Conservation (phyloP, 2,329 filamentous ascomycete genomes). For the Teratosphaeria nubilosa region DNA sequence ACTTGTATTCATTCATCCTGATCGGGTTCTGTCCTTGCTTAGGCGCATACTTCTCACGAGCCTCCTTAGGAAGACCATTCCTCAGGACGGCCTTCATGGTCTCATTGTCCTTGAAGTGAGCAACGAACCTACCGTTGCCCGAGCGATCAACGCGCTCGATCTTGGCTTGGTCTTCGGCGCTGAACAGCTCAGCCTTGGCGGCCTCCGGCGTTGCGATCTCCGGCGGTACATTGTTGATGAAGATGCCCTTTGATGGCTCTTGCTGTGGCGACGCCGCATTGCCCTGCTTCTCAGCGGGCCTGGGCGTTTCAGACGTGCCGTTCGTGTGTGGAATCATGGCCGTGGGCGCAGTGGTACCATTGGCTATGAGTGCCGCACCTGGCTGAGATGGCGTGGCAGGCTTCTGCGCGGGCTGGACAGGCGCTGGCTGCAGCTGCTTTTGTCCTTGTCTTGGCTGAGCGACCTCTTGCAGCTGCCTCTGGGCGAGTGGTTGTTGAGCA, state of each 20-base stretch:
- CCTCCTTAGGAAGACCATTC: slow-evolving; percentile 59
- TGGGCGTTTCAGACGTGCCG: slow-evolving; percentile 32
- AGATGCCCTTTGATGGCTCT: slow-evolving; percentile 62
- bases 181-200: slow-evolving; percentile 57
- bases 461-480: slow-evolving; percentile 20
- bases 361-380: slow-evolving; percentile 14
- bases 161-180: slow-evolving; percentile 72
- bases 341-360: slow-evolving; percentile 18
- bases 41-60: slow-evolving; percentile 42
- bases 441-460: slow-evolving; percentile 14
- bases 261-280: slow-evolving; percentile 25
- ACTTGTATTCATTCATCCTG: slow-evolving; percentile 48
- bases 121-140: slow-evolving; percentile 73
- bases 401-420: slow-evolving; percentile 32
- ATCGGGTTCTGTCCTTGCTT: slow-evolving; percentile 1
- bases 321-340: slow-evolving; percentile 37
- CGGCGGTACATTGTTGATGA: slow-evolving; percentile 69
- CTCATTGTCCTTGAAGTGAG: slow-evolving; percentile 68
- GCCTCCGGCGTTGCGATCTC: slow-evolving; percentile 41
- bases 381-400: slow-evolving; percentile 8
- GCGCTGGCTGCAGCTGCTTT: slow-evolving; percentile 31
- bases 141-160: slow-evolving; percentile 60
- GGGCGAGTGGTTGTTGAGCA: slow-evolving; percentile 16
- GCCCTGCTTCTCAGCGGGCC: slow-evolving; percentile 24
- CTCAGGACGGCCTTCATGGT: slow-evolving; percentile 73